Base-by-base conservation (phyloP, 306 rosid species). In the Dryas drummondii region DNA sequence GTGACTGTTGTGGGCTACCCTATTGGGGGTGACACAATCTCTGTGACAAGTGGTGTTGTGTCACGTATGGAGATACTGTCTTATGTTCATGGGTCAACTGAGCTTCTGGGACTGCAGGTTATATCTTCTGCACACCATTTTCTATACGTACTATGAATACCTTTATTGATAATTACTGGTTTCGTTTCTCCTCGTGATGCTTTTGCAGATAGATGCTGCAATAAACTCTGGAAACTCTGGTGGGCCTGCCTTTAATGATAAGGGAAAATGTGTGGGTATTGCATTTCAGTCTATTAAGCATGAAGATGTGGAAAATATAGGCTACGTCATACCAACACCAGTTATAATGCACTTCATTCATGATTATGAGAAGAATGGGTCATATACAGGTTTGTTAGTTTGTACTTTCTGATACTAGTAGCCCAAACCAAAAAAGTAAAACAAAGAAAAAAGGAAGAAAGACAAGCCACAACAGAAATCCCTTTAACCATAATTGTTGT, bases 251-350 rank as follows among this genome's bases (percentile, higher is more conserved):
- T 91, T 91, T 66, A 86, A 77, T 9, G 90, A 85, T 56, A 86
- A 85, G 82, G 96, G 97, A 22, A 82, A 81, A 17, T 91, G 93
- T 41, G 96, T 89, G 45, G 97, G 96, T 57, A 88, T 91, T 54
- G 96, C 97, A 67, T 91, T 91, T 88, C 97, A 91, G 84, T 88
- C 91, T 51, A 91, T 89, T 58, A 91, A 89, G 76, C 89, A 91
- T 9, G 93, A 91, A 83, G 96, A 91, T 73, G 96, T 26, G 48
- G 93, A 91, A 78, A 89, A 89, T 72, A 88, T 89, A 54, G 97
- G 96, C 58, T 88, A 91, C 58, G 96, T 91, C 63, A 89, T 91
- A 82, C 96, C 91, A 9, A 89, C 97, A 3, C 96, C 96, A 7
- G 97, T 91, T 66, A 91, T 89, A 76, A 82, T 50, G 81, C 97